Evolutionary conservation across 768 basidiomycete species (phyloP).

Genomic region (Suillus luteus): DNA sequence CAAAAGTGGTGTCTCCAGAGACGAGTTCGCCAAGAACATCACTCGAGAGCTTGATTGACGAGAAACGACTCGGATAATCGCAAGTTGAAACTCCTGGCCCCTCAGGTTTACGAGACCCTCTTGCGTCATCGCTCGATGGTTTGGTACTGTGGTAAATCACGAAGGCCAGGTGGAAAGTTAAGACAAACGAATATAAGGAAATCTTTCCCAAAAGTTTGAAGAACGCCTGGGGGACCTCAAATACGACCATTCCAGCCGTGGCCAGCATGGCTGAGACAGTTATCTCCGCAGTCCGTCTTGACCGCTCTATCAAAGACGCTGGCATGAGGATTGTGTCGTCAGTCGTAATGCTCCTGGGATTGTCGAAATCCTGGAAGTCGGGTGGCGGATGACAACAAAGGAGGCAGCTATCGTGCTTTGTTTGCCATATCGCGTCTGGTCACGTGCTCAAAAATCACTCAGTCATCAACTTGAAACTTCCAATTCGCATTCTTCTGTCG

Average conservation of each 20-base stretch:
- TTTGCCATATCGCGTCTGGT: neutral
- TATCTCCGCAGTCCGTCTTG: neutral
- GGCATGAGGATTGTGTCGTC: neutral
- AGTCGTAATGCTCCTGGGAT: neutral
- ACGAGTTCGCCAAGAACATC: neutral
- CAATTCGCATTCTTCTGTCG: neutral
- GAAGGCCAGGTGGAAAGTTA: constrained; percentile 1
- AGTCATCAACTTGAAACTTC: neutral
- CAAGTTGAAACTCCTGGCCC: neutral
- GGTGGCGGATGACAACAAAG: constrained; percentile 4
- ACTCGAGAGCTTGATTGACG: neutral
- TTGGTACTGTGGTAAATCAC: neutral
- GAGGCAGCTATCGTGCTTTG: neutral
- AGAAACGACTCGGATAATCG: neutral
- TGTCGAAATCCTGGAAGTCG: neutral
- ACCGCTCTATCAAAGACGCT: neutral
- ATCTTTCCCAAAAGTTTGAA: constrained; percentile 4
- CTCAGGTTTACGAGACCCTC: neutral
- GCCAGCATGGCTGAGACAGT: neutral
- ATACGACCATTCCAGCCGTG: neutral
- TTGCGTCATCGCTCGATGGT: neutral
- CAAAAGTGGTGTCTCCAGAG: neutral
- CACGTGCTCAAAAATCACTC: neutral
- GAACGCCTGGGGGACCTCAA: neutral
- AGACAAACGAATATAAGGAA: neutral